A percentile compares a stretch with the other conserved stretches of the same genome.
phyloP scores from a whole-genome alignment of 2,329 filamentous ascomycete species.

The Monosporascus sp. region DNA sequence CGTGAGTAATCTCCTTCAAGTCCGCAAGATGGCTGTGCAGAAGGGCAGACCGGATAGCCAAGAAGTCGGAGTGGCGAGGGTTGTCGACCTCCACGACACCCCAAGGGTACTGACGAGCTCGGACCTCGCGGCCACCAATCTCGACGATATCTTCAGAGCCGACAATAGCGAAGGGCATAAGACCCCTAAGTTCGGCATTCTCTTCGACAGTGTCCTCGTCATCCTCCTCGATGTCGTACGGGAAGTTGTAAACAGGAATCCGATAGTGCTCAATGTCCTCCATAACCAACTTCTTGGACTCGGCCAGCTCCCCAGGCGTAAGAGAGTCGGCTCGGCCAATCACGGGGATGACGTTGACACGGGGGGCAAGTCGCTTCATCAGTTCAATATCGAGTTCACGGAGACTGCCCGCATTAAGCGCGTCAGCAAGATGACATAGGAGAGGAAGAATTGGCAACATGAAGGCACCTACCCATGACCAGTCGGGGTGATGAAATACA shows the following conservation, averaged over 20 bases:
- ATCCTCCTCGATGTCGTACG: conserved; percentile 98
- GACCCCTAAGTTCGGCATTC: conserved; percentile 91
- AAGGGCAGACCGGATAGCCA: conserved; percentile 92
- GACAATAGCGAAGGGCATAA: conserved; percentile 99
- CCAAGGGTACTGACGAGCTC: conserved; percentile 97
- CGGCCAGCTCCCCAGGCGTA: conserved; percentile 90
- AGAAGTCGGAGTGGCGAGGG: conserved; percentile 96
- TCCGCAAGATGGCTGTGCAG: conserved; percentile 97
- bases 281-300: conserved; percentile 99
- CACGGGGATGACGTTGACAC: conserved; percentile 97
- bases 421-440: conserved; percentile 10
- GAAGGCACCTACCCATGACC: conserved; percentile 71
- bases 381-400: conserved; percentile 98
- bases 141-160: conserved; percentile 94
- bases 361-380: conserved; percentile 97
- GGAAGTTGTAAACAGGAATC: conserved; percentile 99
- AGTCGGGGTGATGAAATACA: conserved; percentile 99
- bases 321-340: conserved; percentile 98
- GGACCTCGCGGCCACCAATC: conserved; percentile 85
- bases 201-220: conserved; percentile 99
- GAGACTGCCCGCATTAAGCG: conserved; percentile 51
- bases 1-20: conserved; percentile 98
- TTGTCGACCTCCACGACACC: conserved; percentile 99
- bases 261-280: conserved; percentile 99
- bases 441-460: background rate